phyloP scores from a whole-genome alignment of 306 rosid genomes.

The Trifolium fragiferum region DNA sequence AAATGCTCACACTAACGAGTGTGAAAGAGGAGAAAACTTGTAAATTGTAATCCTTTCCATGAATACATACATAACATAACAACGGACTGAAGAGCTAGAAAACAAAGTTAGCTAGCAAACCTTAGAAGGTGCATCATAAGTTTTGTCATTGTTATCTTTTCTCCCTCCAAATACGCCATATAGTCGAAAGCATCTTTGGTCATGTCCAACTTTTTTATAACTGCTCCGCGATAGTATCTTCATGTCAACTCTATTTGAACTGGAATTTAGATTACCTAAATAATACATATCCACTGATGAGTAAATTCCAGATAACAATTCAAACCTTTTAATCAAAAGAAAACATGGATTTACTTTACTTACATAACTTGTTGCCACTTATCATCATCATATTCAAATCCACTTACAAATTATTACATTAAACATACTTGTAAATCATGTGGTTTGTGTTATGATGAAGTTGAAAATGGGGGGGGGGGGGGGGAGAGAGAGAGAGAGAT shows the following conservation, averaged over 20 bases:
- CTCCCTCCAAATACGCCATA: slow-evolving; percentile 72
- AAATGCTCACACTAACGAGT: not conserved
- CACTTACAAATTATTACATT: not conserved
- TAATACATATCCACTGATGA: not conserved
- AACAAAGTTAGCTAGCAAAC: slow-evolving; percentile 42
- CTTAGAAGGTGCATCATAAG: slow-evolving; percentile 72
- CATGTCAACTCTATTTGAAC: slow-evolving; percentile 51
- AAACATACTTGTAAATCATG: not conserved
- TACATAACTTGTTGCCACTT: slow-evolving; percentile 18
- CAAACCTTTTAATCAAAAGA: slow-evolving; percentile 4
- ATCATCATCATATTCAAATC: not conserved
- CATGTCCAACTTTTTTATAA: slow-evolving; percentile 45
- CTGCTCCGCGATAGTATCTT: slow-evolving; percentile 44
- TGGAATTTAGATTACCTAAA: slow-evolving; percentile 55
- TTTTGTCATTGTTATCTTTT: slow-evolving; percentile 64
- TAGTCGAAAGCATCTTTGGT: slow-evolving; percentile 49
- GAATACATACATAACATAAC: too few relatives aligned
- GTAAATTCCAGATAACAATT: not conserved
- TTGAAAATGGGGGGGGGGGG: too few relatives aligned
- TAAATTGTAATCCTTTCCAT: too few relatives aligned
- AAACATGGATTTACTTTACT: slow-evolving; percentile 1
- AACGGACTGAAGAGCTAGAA: too few relatives aligned
- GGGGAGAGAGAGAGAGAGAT: slow-evolving; percentile 16
- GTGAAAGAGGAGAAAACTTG: too few relatives aligned
- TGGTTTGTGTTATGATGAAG: not conserved